Evolutionary conservation across 192 early-diverging fungal species (phyloP).

Genomic region (Backusella sp.): DNA sequence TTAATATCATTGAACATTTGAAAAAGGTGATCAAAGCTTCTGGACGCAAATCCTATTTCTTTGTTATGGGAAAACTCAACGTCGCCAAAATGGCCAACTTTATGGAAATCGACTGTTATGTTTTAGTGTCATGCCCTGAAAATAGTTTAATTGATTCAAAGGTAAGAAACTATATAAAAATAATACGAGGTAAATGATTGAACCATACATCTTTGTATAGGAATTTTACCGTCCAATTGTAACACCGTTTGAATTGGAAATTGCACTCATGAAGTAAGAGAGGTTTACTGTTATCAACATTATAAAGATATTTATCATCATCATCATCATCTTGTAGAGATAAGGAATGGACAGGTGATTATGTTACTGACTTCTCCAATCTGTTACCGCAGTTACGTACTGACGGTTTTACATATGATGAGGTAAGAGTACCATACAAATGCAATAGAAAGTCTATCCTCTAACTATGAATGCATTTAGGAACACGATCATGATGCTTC

Average conservation of each 20-base stretch:
- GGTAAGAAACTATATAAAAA: constrained; percentile 19
- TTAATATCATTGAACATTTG: constrained; percentile 76
- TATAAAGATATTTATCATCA: neutral
- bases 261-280: constrained; percentile 64
- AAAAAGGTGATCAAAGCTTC: constrained; percentile 70
- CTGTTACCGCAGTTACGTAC: constrained; percentile 46
- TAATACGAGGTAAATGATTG: neutral
- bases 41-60: constrained; percentile 65
- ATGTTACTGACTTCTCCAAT: constrained; percentile 66
- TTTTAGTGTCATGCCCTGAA: constrained; percentile 86
- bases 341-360: constrained; percentile 71
- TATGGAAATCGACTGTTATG: constrained; percentile 91
- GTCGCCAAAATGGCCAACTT: constrained; percentile 96
- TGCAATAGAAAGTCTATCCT: too few relatives aligned
- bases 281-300: neutral
- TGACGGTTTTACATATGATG: constrained; percentile 36
- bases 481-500: constrained; percentile 42
- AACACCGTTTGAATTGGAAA: constrained; percentile 88
- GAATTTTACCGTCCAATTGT: constrained; percentile 93
- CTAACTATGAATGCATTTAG: neutral
- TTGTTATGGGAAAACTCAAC: constrained; percentile 87
- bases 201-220: constrained; percentile 11
- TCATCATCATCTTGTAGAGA: constrained; percentile 33
- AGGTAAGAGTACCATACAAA: constrained; percentile 8
- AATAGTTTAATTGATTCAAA: constrained; percentile 88